Base-by-base conservation (phyloP, 208 protist species). In the Vickermania ingenoplastis region DNA sequence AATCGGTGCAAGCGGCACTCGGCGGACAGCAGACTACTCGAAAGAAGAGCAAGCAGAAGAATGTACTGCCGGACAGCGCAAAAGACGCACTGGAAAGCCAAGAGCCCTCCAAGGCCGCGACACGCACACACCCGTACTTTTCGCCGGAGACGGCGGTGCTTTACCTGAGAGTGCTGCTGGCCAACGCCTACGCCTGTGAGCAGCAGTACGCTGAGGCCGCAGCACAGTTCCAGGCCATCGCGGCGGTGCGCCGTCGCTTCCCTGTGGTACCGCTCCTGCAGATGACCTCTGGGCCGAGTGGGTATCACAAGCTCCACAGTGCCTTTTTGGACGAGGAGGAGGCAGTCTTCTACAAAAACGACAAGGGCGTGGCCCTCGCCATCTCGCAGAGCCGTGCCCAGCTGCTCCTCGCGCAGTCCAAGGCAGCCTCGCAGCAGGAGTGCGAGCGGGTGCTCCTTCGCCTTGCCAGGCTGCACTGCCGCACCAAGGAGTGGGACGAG, bases 81-180 rank as follows among this genome's bases (percentile, higher is more conserved):
- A n/a, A n/a, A n/a, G n/a, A n/a, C n/a, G n/a, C n/a, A n/a, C n/a
- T n/a, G n/a, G n/a, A n/a, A n/a, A n/a, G n/a, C n/a, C 11, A 7
- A 7, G 11, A 17, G 11, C 36, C 36, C 36, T 17, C 7, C 11
- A 45, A 45, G 7, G 36, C 11, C 11, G 17, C 36, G 11, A 17
- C 36, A 17, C 11, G 36, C 7, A 17, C 36, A n/a, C 36, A 45
- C 17, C 36, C 36, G 36, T 45, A 45, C 36, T 45, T 45, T 17
- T 45, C 36, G 5, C 21, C 21, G 7, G 50, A 54, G 24, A 54
- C 50, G 5, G 11, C 50, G 51, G 69, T 81, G 41, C 52, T 85
- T 31, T 71, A 77, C 51, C 50, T 87, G 22, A 80, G 85, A 54
- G 73, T 92, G 24, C 69, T 92, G 23, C 85, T 92, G 1, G 85